These are phyloP conservation scores for Phytophthora constricta DNA, from an alignment of 352 stramenopile genomes.

Conservation along the genomic window DNA sequence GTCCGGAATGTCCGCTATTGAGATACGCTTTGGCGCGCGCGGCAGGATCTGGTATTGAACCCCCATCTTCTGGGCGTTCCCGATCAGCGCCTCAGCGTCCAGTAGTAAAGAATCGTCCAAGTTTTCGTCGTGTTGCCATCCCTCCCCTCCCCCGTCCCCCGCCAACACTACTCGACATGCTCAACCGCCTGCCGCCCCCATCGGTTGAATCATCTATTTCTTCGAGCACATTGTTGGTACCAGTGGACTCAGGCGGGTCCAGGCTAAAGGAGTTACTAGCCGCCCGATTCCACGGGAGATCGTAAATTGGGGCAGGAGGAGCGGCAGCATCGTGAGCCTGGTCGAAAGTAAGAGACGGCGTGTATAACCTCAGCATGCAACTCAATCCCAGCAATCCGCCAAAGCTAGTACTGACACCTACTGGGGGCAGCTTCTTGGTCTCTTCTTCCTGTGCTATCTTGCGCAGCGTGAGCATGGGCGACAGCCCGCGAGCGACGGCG, in stretches of 20 bases:
- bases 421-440: conserved; percentile 45
- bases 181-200: conserved; percentile 28
- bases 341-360: conserved; percentile 55
- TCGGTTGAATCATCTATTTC: conserved; percentile 34
- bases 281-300: conserved; percentile 67
- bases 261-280: conserved; percentile 33
- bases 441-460: conserved; percentile 56
- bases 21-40: conserved; percentile 60
- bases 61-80: conserved; percentile 74
- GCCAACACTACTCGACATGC: conserved; percentile 32
- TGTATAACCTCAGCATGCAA: conserved; percentile 67
- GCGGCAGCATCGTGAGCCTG: conserved; percentile 39
- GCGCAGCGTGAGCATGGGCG: conserved; percentile 72
- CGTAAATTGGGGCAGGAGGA: conserved; percentile 42
- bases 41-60: conserved; percentile 68
- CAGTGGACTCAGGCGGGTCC: conserved; percentile 33
- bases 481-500: conserved; percentile 56
- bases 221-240: conserved; percentile 32
- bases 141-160: conserved; percentile 25
- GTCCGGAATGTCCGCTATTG: conserved; percentile 69
- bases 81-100: conserved; percentile 76
- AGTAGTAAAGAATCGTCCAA: conserved; percentile 62
- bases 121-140: conserved; percentile 36
- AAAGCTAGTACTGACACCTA: conserved; percentile 60
- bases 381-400: conserved; percentile 49